Conservation (phyloP, 306 rosid species). For the Medicago ruthenica region DNA sequence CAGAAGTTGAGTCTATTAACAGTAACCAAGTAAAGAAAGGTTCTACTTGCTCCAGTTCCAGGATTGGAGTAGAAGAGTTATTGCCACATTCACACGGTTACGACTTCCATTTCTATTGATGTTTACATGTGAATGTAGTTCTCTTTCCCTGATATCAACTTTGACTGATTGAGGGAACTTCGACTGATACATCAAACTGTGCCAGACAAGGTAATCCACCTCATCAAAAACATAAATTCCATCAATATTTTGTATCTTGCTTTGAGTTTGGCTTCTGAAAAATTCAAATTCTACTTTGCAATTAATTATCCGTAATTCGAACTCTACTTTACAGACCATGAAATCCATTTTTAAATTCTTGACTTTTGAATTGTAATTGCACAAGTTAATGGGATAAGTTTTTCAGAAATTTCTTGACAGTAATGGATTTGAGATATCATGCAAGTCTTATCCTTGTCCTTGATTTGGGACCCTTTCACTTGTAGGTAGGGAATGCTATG, state of each 20-base stretch:
- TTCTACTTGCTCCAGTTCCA: conserved; percentile 78
- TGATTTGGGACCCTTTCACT: neutral
- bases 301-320: conserved; percentile 18
- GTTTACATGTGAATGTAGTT: conserved; percentile 23
- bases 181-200: conserved; percentile 35
- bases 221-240: conserved; percentile 5
- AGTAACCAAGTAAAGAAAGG: conserved; percentile 72
- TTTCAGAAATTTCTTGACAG: conserved; percentile 38
- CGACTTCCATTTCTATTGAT: conserved; percentile 62
- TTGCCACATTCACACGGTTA: conserved; percentile 68
- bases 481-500: conserved; percentile 63
- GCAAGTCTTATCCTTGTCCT: too few species aligned
- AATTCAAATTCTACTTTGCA: neutral
- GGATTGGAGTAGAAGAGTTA: conserved; percentile 93
- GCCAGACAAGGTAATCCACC: conserved; percentile 48
- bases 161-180: conserved; percentile 24
- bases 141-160: conserved; percentile 34
- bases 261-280: neutral
- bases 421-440: too few species aligned
- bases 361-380: conserved; percentile 11
- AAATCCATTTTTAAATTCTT: neutral
- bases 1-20: conserved; percentile 79
- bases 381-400: conserved; percentile 38
- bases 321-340: neutral
- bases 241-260: conserved; percentile 13